Evolutionary conservation across 768 basidiomycete species (phyloP).

Genomic region (Leucocoprinus sp.): DNA sequence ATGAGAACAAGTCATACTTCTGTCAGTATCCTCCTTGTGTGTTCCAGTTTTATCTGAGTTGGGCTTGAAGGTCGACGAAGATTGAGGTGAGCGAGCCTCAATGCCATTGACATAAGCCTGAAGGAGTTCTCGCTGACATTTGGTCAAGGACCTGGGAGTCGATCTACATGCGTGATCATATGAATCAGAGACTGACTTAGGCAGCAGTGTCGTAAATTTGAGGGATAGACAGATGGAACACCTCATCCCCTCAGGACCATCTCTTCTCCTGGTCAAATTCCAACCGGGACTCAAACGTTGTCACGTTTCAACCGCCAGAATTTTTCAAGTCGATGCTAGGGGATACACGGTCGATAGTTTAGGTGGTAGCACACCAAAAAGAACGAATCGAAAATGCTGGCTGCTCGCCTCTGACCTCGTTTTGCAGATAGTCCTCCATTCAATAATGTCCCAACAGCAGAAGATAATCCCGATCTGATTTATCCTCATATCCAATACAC

Average conservation of each 20-base stretch:
- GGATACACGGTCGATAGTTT: no score
- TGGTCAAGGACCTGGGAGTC: constrained; percentile 75
- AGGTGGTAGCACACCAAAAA: no score
- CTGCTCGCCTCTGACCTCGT: no score
- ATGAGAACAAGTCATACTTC: constrained; percentile 73
- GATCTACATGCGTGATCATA: background rate
- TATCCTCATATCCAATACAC: no score
- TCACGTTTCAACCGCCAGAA: no score
- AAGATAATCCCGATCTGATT: no score
- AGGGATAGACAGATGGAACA: constrained; percentile 74
- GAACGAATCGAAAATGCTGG: no score
- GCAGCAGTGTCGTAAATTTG: constrained; percentile 79
- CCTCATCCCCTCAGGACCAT: constrained; percentile 90
- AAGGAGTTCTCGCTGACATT: constrained; percentile 78
- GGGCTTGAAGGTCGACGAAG: constrained; percentile 8
- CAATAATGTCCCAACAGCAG: no score
- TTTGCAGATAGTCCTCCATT: no score
- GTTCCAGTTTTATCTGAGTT: constrained; percentile 17
- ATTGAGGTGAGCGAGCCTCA: constrained; percentile 43
- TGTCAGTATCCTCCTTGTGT: constrained; percentile 36
- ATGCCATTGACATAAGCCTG: constrained; percentile 89
- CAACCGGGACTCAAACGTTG: constrained; percentile 84
- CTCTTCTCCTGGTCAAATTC: constrained; percentile 96
- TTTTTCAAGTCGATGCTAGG: no score
- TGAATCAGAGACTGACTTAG: constrained; percentile 53